These are phyloP conservation scores for Aureobasidium sp. DNA, from an alignment of 2,329 filamentous ascomycete genomes.

Conservation along the genomic window DNA sequence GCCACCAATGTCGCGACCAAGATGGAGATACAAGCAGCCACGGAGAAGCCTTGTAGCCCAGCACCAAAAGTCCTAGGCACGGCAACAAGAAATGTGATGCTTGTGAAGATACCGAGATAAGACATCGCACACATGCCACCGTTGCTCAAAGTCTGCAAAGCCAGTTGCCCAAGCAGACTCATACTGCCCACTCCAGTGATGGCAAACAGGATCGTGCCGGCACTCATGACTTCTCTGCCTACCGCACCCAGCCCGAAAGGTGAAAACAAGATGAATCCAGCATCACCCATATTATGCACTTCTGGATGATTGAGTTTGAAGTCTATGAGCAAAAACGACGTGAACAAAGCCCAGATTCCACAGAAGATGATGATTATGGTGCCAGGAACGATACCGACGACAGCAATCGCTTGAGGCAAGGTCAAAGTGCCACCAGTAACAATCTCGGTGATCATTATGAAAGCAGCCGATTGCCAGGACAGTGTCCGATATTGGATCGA, in stretches of 20 bases:
- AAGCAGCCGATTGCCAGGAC: constrained; percentile 43
- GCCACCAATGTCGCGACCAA: constrained; percentile 42
- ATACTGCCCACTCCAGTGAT: constrained; percentile 44
- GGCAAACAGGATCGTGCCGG: constrained; percentile 45
- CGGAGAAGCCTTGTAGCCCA: background rate
- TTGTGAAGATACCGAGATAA: constrained; percentile 40
- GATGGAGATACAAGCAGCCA: background rate
- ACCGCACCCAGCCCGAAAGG: constrained; percentile 15
- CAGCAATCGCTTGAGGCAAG: constrained; percentile 42
- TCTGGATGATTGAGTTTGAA: constrained; percentile 32
- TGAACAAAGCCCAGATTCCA: constrained; percentile 44
- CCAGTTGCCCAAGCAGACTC: constrained; percentile 44
- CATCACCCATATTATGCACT: constrained; percentile 31
- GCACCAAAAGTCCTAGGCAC: constrained; percentile 34
- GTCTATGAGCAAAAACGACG: constrained; percentile 39
- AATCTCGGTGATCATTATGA: constrained; percentile 50
- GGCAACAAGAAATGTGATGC: constrained; percentile 31
- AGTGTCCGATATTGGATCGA: constrained; percentile 47
- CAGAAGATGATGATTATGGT: constrained; percentile 44
- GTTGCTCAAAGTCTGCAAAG: constrained; percentile 38
- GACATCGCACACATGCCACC: constrained; percentile 35
- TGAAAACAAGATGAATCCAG: constrained; percentile 27
- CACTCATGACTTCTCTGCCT: constrained; percentile 18
- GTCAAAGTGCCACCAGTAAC: constrained; percentile 47
- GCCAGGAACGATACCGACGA: constrained; percentile 45